Evolutionary conservation across 257 asterid genomes (phyloP).

Genomic region (Solanum tacnaense): DNA sequence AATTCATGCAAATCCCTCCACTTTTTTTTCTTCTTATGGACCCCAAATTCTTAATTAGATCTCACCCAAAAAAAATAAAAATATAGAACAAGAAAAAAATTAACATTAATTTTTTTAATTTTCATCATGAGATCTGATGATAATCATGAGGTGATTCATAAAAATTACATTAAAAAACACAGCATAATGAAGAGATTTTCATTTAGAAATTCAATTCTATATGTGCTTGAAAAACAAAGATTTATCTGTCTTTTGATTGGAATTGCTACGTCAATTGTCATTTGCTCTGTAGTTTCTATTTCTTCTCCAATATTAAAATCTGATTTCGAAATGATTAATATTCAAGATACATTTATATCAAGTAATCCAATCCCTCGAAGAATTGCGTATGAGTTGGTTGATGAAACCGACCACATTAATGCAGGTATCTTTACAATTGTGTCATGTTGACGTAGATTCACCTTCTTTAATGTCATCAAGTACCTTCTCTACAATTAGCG

Average conservation of each 20-base stretch:
- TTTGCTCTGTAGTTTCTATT: not conserved
- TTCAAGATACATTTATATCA: not conserved
- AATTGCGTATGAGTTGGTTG: not conserved
- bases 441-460: not conserved
- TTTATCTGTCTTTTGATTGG: slow-evolving; percentile 19
- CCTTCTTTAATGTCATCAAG: not conserved
- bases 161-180: not conserved
- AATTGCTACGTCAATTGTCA: not conserved
- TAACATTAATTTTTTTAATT: not conserved
- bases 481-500: not conserved
- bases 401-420: not conserved
- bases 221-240: slow-evolving; percentile 47
- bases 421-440: not conserved
- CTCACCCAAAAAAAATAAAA: not conserved
- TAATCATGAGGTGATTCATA: not conserved
- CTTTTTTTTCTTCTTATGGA: not conserved
- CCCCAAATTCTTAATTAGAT: not conserved
- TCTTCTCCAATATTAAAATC: not conserved
- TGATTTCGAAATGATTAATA: not conserved
- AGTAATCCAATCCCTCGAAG: not conserved
- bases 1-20: not conserved
- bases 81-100: not conserved
- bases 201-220: slow-evolving; percentile 5
- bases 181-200: not conserved
- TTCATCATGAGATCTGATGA: not conserved